Percentiles rank a stretch among this genome's conserved stretches.
phyloP scores from a whole-genome alignment of 2,329 filamentous ascomycete species.

The Colletotrichum destructivum region DNA sequence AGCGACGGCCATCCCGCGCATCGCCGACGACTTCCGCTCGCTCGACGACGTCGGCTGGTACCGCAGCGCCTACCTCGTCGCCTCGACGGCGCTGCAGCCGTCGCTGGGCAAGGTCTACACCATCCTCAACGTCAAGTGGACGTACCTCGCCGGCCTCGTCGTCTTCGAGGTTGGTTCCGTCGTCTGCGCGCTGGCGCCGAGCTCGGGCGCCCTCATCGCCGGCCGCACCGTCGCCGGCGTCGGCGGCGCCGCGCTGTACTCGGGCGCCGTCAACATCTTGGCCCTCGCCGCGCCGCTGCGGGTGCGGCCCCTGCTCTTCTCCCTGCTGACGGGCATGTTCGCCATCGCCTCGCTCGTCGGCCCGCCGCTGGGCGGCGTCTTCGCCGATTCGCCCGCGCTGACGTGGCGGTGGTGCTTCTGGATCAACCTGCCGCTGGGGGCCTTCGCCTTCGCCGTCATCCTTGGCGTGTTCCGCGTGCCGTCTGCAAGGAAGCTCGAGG shows the following conservation, averaged over 20 bases:
- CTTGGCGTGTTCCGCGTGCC: background rate
- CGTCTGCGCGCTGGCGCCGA: slow-evolving; percentile 1
- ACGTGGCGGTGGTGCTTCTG: slow-evolving; percentile 13
- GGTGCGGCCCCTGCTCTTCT: background rate
- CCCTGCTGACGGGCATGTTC: slow-evolving; percentile 5
- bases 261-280: background rate
- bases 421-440: background rate
- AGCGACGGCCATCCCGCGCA: slow-evolving; percentile 59
- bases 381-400: slow-evolving; percentile 1
- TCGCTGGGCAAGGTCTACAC: slow-evolving; percentile 8
- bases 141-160: slow-evolving; percentile 41
- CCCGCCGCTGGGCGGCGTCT: slow-evolving; percentile 2
- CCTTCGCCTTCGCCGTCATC: too few relatives aligned
- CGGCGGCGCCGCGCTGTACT: background rate
- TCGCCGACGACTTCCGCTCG: slow-evolving; percentile 66
- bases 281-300: slow-evolving; percentile 2
- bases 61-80: slow-evolving; percentile 60
- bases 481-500: background rate
- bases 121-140: slow-evolving; percentile 43
- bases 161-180: background rate
- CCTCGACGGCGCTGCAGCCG: slow-evolving; percentile 7
- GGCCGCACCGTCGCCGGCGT: background rate
- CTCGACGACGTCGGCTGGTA: slow-evolving; percentile 71
- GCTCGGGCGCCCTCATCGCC: background rate
- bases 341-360: background rate